Base-by-base conservation (phyloP, 139 green algal species). In the Microglena sp. region DNA sequence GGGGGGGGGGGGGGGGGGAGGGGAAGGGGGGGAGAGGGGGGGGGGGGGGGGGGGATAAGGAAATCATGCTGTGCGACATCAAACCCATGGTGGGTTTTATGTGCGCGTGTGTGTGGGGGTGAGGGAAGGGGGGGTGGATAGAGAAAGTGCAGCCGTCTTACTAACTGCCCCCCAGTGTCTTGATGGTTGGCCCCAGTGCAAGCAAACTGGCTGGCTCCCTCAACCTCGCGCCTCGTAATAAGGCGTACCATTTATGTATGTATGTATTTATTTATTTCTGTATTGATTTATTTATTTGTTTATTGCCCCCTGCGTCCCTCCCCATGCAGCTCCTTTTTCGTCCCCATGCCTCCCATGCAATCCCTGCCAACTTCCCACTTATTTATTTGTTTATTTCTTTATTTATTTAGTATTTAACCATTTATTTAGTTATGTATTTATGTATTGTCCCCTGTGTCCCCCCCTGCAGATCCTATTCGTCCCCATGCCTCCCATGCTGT, bases 401-500 rank as follows among this genome's bases (percentile, higher is more conserved):
- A n/a, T n/a, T 24, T 18, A 18, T 18, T 11, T 24, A 50, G 40
- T 18, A 11, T 50, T 11, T 50, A 11, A 50, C 22, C 22, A n/a
- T n/a, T 60, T 11, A 8, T 24, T 8, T 24, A 60, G 18, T 24
- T 18, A 18, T 18, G 18, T 18, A 50, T 18, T 11, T 18, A 50
- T 18, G 40, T 18, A 50, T 18, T 24, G 15, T 11, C 18, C 11
- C 40, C 15, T 27, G 11, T 6, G 18, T 27, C 6, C 50, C 6
- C 50, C 21, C 50, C 6, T n/a, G 5, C 65, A 69, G 18, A 54
- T 67, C 31, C 73, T 92, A 18, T 90, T 84, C 55, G 72, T 67
- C 28, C 68, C 67, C 5, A 65, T 80, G 30, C 86, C 86, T 3
- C 67, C 64, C n/a, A 83, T 91, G 54, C 86, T 79, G 67, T 77